Conservation (phyloP, 441 rosid genomes). For the Raphanus hybrid region DNA sequence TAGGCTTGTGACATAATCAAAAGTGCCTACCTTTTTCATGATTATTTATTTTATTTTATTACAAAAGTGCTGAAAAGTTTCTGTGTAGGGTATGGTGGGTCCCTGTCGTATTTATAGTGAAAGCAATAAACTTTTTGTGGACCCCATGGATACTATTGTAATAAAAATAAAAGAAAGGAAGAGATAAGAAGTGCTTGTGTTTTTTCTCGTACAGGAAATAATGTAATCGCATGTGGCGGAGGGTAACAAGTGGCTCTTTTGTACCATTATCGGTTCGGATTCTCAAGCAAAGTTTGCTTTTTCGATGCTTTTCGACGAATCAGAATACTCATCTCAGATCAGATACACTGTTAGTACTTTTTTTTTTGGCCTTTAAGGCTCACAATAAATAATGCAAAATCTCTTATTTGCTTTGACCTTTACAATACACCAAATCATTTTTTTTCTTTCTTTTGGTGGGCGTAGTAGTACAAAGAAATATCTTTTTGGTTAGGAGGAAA, state of each 20-base stretch:
- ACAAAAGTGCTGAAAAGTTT: slow-evolving; percentile 38
- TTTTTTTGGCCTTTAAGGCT: not conserved
- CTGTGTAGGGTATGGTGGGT: slow-evolving; percentile 34
- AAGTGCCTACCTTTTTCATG: slow-evolving; percentile 51
- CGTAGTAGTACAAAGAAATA: slow-evolving; percentile 5
- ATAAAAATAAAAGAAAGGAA: not conserved
- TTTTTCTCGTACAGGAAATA: not conserved
- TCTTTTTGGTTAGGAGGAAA: slow-evolving; percentile 8
- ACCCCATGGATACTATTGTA: slow-evolving; percentile 21
- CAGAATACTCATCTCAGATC: slow-evolving; percentile 13
- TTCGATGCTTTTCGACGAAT: slow-evolving; percentile 35
- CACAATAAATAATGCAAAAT: not conserved
- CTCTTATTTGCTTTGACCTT: slow-evolving; percentile 27
- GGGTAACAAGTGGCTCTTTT: slow-evolving; percentile 28
- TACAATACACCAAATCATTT: slow-evolving; percentile 21
- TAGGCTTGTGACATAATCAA: slow-evolving; percentile 52
- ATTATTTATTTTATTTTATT: not conserved
- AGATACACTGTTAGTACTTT: not conserved
- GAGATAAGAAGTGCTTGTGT: slow-evolving; percentile 2
- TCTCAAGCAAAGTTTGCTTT: not conserved
- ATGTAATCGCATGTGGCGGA: not conserved
- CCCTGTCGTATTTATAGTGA: slow-evolving; percentile 40
- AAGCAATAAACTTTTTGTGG: slow-evolving; percentile 33
- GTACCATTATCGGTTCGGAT: slow-evolving; percentile 7
- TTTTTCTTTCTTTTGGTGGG: not conserved